Percentiles rank a stretch among this genome's conserved stretches.
Conservation (phyloP, 2,329 filamentous ascomycete species). For the Talaromyces verruculosus region DNA sequence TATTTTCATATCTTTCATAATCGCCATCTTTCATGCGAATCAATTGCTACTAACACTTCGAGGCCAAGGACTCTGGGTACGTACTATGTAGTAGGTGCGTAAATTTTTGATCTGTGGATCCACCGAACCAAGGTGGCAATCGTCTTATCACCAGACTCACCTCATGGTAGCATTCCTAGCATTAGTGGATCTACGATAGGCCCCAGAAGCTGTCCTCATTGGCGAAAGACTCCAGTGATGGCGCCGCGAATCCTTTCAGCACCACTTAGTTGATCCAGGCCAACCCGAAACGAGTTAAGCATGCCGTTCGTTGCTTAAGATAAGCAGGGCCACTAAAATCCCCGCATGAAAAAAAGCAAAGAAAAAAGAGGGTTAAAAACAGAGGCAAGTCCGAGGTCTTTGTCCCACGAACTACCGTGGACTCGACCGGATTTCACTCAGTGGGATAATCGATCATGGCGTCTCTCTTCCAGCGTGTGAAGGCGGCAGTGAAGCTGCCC, state of each 20-base stretch:
- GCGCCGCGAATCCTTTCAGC: constrained; percentile 1
- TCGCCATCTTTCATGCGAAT: neutral
- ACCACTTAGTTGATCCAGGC: constrained; percentile 2
- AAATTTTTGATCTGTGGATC: neutral
- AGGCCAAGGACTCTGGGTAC: neutral
- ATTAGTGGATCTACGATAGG: constrained; percentile 1
- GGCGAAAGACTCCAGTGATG: neutral
- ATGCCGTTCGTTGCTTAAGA: constrained; percentile 2
- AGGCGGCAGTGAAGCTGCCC: constrained; percentile 11
- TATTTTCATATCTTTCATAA: no score
- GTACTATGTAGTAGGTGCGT: neutral
- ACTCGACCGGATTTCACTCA: neutral
- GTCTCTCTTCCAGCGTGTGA: constrained; percentile 16
- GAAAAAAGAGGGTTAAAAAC: constrained; percentile 50
- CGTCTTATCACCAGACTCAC: constrained; percentile 7
- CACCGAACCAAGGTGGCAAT: constrained; percentile 5
- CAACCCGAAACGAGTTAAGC: constrained; percentile 6
- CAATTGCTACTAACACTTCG: neutral
- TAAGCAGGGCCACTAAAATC: constrained; percentile 1
- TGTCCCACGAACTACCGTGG: neutral
- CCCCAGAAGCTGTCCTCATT: neutral
- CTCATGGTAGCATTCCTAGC: constrained; percentile 1
- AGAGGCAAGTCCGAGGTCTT: constrained; percentile 61
- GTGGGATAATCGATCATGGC: constrained; percentile 11
- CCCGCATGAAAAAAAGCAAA: constrained; percentile 4